phyloP scores from a whole-genome alignment of 805 yeast species.

The Teunomyces cretensis region DNA sequence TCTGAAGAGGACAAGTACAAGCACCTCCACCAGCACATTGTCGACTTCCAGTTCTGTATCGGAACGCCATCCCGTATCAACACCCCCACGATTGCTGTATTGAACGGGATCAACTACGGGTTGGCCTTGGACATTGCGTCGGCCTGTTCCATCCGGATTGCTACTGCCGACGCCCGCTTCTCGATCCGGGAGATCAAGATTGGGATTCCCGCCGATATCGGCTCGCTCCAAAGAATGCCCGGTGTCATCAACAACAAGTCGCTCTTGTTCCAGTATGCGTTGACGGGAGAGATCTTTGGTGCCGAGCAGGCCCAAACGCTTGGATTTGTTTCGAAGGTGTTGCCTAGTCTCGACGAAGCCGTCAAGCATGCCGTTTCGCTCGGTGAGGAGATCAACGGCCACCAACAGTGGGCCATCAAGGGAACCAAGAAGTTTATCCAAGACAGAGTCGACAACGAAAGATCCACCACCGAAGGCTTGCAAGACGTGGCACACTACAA shows the following conservation, averaged over 20 bases:
- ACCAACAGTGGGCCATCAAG: conserved; percentile 58
- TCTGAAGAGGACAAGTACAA: conserved; percentile 23
- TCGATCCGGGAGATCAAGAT: conserved; percentile 69
- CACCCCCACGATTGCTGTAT: conserved; percentile 64
- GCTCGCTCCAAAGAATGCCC: conserved; percentile 69
- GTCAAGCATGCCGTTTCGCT: conserved; percentile 47
- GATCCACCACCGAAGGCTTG: conserved; percentile 46
- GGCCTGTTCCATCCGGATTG: conserved; percentile 57
- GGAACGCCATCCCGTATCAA: conserved; percentile 45
- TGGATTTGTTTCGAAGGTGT: conserved; percentile 54
- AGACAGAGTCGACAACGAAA: conserved; percentile 32
- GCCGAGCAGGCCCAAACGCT: conserved; percentile 53
- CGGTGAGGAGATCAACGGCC: conserved; percentile 47
- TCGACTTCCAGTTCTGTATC: conserved; percentile 59
- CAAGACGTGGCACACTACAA: conserved; percentile 55
- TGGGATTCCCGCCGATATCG: conserved; percentile 79
- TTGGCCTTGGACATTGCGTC: conserved; percentile 67
- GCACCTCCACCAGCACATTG: conserved; percentile 36
- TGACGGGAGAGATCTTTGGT: conserved; percentile 58
- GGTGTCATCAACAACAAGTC: conserved; percentile 52
- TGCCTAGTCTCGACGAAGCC: conserved; percentile 49
- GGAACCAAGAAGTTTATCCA: conserved; percentile 64
- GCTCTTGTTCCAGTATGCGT: conserved; percentile 56
- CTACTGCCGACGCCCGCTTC: conserved; percentile 50
- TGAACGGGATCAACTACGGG: conserved; percentile 67